phyloP scores from a whole-genome alignment of 169 alveolate species.

The Eimeria sp. region DNA sequence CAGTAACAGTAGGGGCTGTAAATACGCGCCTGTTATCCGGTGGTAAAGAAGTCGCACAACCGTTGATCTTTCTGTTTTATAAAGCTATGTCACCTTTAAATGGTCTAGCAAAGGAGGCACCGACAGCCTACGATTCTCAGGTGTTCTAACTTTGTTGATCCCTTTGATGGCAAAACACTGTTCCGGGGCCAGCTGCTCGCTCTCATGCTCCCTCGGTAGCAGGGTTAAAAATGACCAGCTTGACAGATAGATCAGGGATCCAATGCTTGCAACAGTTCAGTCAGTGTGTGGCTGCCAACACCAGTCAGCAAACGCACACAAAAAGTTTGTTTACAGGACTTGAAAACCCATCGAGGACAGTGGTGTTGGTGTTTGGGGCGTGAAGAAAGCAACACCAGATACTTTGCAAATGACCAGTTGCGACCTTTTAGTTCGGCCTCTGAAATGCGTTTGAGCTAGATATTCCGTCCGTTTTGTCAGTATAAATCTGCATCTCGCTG shows the following conservation, averaged over 20 bases:
- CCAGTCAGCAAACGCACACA: not conserved
- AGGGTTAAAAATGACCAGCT: not conserved
- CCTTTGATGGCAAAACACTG: not conserved
- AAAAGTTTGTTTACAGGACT: not conserved
- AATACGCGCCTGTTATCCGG: not conserved
- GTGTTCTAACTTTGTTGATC: not conserved
- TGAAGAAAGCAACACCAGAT: not conserved
- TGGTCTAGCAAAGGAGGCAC: not conserved
- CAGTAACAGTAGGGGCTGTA: not conserved
- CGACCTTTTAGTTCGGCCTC: too few relatives aligned
- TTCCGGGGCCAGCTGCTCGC: not conserved
- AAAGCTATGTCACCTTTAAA: not conserved
- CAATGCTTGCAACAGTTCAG: not conserved
- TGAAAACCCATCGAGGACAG: not conserved
- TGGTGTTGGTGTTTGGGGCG: not conserved
- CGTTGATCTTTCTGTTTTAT: not conserved
- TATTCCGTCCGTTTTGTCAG: not conserved
- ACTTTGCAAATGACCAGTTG: not conserved
- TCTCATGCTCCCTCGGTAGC: not conserved
- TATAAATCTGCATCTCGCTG: not conserved
- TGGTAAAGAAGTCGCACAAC: conserved; percentile 3
- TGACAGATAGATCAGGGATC: not conserved
- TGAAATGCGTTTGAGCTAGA: not conserved
- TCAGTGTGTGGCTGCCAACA: not conserved
- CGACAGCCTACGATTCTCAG: not conserved